Evolutionary conservation across 352 stramenopile genomes (phyloP).

Genomic region (Globisporangium irregulare): DNA sequence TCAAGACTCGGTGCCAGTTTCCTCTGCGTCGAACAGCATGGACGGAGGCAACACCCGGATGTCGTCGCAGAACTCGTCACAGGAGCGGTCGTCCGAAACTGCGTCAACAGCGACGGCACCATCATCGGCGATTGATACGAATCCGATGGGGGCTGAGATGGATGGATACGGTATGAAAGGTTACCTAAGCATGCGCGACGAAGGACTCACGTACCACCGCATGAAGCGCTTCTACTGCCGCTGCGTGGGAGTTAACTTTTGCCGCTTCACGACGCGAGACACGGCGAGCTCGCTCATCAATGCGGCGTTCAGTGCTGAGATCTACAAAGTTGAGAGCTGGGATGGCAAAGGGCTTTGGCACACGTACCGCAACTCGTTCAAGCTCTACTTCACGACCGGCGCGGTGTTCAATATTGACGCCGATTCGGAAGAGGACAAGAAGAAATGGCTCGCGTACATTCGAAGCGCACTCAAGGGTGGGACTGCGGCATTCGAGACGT

Average conservation of each 20-base stretch:
- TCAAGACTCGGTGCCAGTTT: background rate
- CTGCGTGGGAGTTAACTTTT: slow-evolving; percentile 79
- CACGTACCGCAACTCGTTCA: slow-evolving; percentile 84
- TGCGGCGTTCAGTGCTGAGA: slow-evolving; percentile 65
- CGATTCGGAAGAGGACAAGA: slow-evolving; percentile 78
- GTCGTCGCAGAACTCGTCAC: slow-evolving; percentile 8
- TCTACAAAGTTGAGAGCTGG: slow-evolving; percentile 79
- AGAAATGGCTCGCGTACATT: slow-evolving; percentile 79
- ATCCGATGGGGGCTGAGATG: slow-evolving; percentile 37
- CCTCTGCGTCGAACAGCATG: background rate
- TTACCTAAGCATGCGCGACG: slow-evolving; percentile 77
- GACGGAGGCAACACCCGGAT: background rate
- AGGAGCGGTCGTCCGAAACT: slow-evolving; percentile 7
- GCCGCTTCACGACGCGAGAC: slow-evolving; percentile 64
- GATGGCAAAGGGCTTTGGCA: slow-evolving; percentile 81
- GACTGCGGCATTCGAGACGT: slow-evolving; percentile 33
- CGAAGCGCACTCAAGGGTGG: slow-evolving; percentile 48
- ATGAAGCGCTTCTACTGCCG: slow-evolving; percentile 86
- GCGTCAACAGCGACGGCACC: background rate
- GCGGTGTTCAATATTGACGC: slow-evolving; percentile 78
- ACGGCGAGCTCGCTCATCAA: slow-evolving; percentile 53
- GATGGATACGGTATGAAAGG: slow-evolving; percentile 75
- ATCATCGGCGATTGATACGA: slow-evolving; percentile 8
- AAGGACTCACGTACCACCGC: slow-evolving; percentile 80
- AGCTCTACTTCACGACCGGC: slow-evolving; percentile 71